Conservation (phyloP, 179 eudicot species). For the Sideroxylon spinosum region DNA sequence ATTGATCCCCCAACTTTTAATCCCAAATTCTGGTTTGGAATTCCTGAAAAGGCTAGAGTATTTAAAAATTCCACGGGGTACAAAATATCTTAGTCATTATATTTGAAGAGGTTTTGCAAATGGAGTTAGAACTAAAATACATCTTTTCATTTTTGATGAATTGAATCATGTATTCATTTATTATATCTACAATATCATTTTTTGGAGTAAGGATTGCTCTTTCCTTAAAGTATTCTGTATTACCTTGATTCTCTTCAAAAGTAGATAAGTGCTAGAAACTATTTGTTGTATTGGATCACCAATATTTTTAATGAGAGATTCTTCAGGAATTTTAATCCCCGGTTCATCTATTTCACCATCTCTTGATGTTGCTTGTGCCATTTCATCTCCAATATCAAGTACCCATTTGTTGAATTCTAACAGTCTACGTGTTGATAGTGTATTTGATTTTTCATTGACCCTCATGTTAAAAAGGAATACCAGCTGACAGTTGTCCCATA, state of each 20-base stretch:
- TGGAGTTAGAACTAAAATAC: too few relatives aligned
- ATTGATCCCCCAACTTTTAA: too few relatives aligned
- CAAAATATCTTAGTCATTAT: too few relatives aligned
- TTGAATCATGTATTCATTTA: too few relatives aligned
- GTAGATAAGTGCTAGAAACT: not conserved
- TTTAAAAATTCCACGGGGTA: too few relatives aligned
- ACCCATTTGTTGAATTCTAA: conserved; percentile 3
- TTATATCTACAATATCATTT: too few relatives aligned
- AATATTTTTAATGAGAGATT: not conserved
- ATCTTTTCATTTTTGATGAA: too few relatives aligned
- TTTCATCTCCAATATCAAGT: not conserved
- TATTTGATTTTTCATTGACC: not conserved
- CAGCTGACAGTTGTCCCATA: conserved; percentile 8
- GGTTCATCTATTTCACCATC: not conserved
- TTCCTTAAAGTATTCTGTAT: not conserved
- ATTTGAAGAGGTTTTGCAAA: too few relatives aligned
- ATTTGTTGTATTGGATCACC: not conserved
- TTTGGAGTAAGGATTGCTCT: too few relatives aligned
- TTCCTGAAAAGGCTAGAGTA: too few relatives aligned
- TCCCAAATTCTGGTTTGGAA: too few relatives aligned
- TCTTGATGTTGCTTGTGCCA: not conserved
- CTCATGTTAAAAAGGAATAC: not conserved
- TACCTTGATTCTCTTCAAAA: not conserved
- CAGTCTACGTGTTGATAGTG: not conserved
- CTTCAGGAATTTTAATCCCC: not conserved